Evolutionary conservation across 345 rosid species (phyloP), one percentile per base, ranked within the genome.

Genomic region (Arabis hirsuta): DNA sequence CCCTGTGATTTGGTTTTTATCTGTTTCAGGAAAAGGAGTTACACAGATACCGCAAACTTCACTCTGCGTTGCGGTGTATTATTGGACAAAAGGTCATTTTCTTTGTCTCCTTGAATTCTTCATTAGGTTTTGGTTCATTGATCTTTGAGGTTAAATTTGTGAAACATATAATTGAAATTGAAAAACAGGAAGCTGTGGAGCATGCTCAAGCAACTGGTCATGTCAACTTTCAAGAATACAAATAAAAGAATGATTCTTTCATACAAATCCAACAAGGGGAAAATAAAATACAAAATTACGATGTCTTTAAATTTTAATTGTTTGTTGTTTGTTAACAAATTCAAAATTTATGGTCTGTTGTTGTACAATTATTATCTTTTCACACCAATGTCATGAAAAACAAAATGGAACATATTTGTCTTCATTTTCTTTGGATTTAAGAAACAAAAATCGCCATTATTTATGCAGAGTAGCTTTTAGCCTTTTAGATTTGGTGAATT

Each of bases 121-220:
- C 14, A 19, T 62, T 63, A 58, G 29, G n/a, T 50, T 22, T 12
- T 73, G 36, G n/a, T 58, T 74, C 5, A 48, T 31, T 7, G 11
- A 68, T 53, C 62, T 43, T 26, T 11, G 62, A 67, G 73, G 12
- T 43, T 51, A 8, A 42, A 7, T 24, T 24, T 53, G 54, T 51
- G 51, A 16, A 9, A 44, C 3, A 22, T 20, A 2, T 51, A 44
- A 8, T 36, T 29, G 52, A 80, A 59, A 6, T 7, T 38, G 48
- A 36, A 34, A 34, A 59, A 76, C 84, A 95, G 97, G 96, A 91
- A 80, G 98, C 98, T 42, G 86, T 73, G 73, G 96, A 88, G 74
- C 96, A 95, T 82, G 96, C 99, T 22, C 93, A 85, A 79, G 96
- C 96, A 39, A 91, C 96, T 4, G 98, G 96, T 59, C 98, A 95